Evolutionary conservation across 1,139 yeast species (phyloP), one percentile per base, ranked within the genome.

Genomic region (Yamadazyma siamensis): DNA sequence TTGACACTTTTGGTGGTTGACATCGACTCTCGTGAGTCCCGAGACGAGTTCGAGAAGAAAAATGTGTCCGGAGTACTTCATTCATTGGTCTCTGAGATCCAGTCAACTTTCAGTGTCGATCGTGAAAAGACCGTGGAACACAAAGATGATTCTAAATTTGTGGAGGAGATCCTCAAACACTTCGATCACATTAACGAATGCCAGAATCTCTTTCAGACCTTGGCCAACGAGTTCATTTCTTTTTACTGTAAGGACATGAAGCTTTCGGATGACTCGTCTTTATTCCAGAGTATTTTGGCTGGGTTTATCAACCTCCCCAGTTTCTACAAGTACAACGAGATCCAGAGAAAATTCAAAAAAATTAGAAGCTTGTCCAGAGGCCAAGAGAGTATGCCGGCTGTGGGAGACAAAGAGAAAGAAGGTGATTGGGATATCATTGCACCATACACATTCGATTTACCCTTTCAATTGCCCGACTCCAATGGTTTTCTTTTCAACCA

Each of bases 221-320:
- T 68, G 13, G 61, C 78, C 5, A 59, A 67, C 29, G 70, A 77
- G 41, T 77, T 86, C 45, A 71, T 80, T 4, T 71, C 78, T 6
- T 86, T 80, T 40, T 86, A 71, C 46, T 84, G 95, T 48, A 65
- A 77, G 9, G 61, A 73, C 29, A 58, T 80, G 46, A 77, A 78
- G 4, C 61, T 84, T 21, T 73, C 86, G 1, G 76, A 80, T 15
- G 85, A 81, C 38, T 81, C 94, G 0, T 84, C 94, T 0, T 53
- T 86, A 20, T 80, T 77, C 52, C 71, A 80, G 42, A 71, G 84
- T 9, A 59, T 81, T 2, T 59, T 83, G 27, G 80, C 94, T 1
- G 91, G 95, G 2, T 72, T 76, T 28, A 64, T 82, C 13, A 81
- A 89, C 27, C 62, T 85, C 35, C 94, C 94, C 10, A 75, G 71